phyloP scores from a whole-genome alignment of 768 basidiomycete genomes.

The Agrocybe pediades region DNA sequence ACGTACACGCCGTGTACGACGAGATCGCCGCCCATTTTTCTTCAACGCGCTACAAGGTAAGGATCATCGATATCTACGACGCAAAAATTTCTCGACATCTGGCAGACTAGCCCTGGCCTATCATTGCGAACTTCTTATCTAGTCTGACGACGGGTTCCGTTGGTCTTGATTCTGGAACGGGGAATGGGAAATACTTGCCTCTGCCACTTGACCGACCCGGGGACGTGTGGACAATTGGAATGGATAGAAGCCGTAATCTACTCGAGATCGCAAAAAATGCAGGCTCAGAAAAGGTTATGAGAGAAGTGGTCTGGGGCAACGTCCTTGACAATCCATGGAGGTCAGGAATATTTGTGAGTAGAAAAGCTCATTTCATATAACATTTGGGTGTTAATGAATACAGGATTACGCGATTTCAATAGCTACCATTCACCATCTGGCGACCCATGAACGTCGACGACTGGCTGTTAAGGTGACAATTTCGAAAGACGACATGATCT shows the following conservation, averaged over 20 bases:
- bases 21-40: constrained; percentile 87
- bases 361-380: neutral
- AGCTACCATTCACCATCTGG: constrained; percentile 95
- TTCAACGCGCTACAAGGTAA: constrained; percentile 85
- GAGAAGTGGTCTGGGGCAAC: constrained; percentile 84
- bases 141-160: constrained; percentile 75
- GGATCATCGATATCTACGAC: neutral
- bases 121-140: constrained; percentile 75
- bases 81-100: constrained; percentile 6
- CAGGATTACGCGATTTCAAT: constrained; percentile 98
- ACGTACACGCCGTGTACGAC: constrained; percentile 86
- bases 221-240: constrained; percentile 72
- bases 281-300: constrained; percentile 41
- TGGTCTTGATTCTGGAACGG: constrained; percentile 93
- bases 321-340: constrained; percentile 77
- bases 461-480: constrained; percentile 70
- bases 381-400: neutral
- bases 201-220: constrained; percentile 63
- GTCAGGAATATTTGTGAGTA: constrained; percentile 71
- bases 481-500: neutral
- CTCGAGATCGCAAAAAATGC: constrained; percentile 74
- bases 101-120: constrained; percentile 79
- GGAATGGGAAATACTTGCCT: constrained; percentile 96
- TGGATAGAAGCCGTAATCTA: constrained; percentile 82
- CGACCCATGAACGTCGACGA: constrained; percentile 73